Evolutionary conservation across 306 rosid species (phyloP), one percentile per base, ranked within the genome.

Genomic region (Cyclanthera cordifolia): DNA sequence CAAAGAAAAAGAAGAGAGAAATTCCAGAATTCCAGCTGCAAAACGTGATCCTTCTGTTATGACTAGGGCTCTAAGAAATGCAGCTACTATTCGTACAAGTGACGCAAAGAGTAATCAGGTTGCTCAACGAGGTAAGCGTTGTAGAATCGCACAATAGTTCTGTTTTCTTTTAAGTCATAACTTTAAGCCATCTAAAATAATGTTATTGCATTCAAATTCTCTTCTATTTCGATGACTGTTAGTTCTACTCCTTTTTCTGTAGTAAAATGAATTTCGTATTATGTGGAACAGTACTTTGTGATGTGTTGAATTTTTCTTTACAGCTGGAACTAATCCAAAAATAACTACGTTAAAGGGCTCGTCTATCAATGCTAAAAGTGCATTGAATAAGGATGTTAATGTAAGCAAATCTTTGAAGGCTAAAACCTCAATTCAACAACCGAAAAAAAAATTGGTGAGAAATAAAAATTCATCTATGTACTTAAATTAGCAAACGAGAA

Each of bases 391-490:
- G 77, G 57, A 67, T 78, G 72, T 56, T 28, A 57, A 12, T 47
- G 80, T 79, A 16, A 75, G 77, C 48, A 89, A 84, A 71, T 59
- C 75, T 53, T 74, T 82, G 48, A 57, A 77, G 70, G 46, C 81
- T 71, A 77, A 84, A 81, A 77, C 79, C 72, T 56, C 81, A 69
- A 27, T 79, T 65, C 78, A 64, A 25, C 82, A 30, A 63, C 78
- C 85, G 70, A 80, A 78, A 78, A 89, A 84, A 76, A 74, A 75
- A 75, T 77, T 68, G 86, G 98, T 93, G 74, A 80, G 96, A 67
- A 73, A 71, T 73, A 54, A 61, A 56, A 79, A 69, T 64, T 55
- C 57, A 69, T 67, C 25, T 28, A 9, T 16, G 47, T 14, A 64
- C 14, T 64, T 0, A 14, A 49, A 49, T 41, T 54, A 39, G 34